A percentile compares a stretch with the other conserved stretches of the same genome.
Evolutionary conservation across 352 stramenopile species (phyloP).

Genomic region (Phytopythium aichiense): DNA sequence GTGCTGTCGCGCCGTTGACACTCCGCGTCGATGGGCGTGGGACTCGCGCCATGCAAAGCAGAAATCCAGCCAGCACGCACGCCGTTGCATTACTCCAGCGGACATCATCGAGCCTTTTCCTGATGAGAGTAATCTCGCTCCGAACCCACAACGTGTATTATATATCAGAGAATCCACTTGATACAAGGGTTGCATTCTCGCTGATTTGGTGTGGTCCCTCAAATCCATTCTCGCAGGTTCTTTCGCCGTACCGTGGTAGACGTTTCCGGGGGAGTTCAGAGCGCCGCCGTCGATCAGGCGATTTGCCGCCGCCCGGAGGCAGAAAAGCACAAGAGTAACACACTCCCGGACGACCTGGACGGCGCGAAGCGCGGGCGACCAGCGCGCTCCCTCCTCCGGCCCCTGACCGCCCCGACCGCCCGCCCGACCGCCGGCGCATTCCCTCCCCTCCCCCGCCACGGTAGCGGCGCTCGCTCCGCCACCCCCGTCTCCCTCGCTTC

Average conservation of each 20-base stretch:
- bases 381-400: not conserved
- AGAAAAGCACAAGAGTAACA: not conserved
- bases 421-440: not conserved
- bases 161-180: not conserved
- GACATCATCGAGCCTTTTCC: too few relatives aligned
- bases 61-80: slow-evolving; percentile 1
- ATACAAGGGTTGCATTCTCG: too few relatives aligned
- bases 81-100: not conserved
- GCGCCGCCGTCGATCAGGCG: slow-evolving; percentile 3
- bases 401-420: not conserved
- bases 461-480: not conserved
- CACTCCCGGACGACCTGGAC: not conserved
- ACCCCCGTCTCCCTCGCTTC: not conserved
- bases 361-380: slow-evolving; percentile 1
- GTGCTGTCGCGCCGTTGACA: not conserved
- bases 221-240: not conserved
- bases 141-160: not conserved
- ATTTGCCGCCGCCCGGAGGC: not conserved
- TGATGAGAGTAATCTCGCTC: not conserved
- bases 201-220: not conserved
- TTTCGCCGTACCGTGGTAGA: not conserved
- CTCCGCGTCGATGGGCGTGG: not conserved
- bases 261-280: slow-evolving; percentile 2
- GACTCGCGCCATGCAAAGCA: not conserved
- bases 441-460: not conserved